Conservation (phyloP, 2,329 filamentous ascomycete species). For the Cladosporium sp. region DNA sequence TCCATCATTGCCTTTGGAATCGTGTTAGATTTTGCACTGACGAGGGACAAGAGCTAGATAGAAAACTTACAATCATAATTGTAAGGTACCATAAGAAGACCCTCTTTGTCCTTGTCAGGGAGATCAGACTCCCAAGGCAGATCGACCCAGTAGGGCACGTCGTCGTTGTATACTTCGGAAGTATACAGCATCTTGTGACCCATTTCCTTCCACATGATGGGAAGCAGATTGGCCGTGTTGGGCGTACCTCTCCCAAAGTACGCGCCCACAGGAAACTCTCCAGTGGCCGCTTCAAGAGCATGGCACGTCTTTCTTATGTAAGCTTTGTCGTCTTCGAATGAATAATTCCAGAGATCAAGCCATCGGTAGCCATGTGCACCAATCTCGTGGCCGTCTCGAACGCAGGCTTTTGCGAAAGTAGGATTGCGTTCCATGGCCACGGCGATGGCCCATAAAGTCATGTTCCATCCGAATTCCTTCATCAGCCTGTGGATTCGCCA, state of each 20-base stretch:
- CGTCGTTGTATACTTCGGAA: constrained; percentile 50
- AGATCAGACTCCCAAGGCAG: constrained; percentile 44
- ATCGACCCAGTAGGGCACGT: constrained; percentile 54
- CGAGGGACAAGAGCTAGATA: no score
- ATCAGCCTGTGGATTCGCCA: constrained; percentile 41
- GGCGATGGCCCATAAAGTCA: constrained; percentile 40
- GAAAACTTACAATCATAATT: constrained; percentile 16
- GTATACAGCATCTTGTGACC: constrained; percentile 44
- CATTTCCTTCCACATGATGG: constrained; percentile 50
- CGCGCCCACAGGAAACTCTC: constrained; percentile 46
- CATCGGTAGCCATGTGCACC: constrained; percentile 40
- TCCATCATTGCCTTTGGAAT: constrained; percentile 32
- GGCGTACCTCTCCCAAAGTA: constrained; percentile 47
- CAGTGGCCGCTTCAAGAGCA: constrained; percentile 37
- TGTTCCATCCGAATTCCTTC: constrained; percentile 39
- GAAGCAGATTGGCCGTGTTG: constrained; percentile 43
- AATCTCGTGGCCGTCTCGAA: constrained; percentile 39
- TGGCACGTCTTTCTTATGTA: constrained; percentile 43
- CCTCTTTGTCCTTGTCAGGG: constrained; percentile 32
- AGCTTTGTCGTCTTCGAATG: constrained; percentile 44
- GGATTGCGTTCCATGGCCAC: constrained; percentile 39
- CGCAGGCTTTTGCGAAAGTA: constrained; percentile 36
- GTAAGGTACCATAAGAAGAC: constrained; percentile 37
- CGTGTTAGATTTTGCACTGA: no score
- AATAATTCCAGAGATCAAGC: constrained; percentile 40